phyloP scores from a whole-genome alignment of 345 rosid genomes.

The Gossypium rotundifolium region DNA sequence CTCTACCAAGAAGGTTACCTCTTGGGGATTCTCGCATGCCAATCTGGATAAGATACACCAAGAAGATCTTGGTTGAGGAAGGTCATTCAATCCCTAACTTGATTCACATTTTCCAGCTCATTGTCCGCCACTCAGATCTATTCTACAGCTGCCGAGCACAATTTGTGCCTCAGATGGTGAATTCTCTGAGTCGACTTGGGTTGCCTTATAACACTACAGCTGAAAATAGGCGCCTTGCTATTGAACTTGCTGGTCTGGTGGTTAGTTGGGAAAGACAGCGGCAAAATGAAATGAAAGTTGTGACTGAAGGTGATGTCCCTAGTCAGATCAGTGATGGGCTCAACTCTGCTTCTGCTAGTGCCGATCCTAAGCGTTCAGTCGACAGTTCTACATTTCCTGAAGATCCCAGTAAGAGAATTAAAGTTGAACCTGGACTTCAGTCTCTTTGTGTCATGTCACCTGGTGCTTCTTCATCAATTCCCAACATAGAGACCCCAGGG shows the following conservation, averaged over 20 bases:
- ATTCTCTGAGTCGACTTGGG: conserved; percentile 95
- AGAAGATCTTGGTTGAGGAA: conserved; percentile 96
- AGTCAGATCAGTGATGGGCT: conserved; percentile 53
- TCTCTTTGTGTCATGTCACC: conserved; percentile 90
- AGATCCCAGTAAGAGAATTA: conserved; percentile 78
- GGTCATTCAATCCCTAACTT: conserved; percentile 93
- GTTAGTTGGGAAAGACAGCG: conserved; percentile 98
- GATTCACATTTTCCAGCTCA: conserved; percentile 97
- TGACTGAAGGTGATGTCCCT: conserved; percentile 58
- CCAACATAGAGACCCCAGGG: conserved; percentile 90
- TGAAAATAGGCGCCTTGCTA: conserved; percentile 95
- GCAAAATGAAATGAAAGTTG: conserved; percentile 81
- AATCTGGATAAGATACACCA: conserved; percentile 96
- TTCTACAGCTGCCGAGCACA: conserved; percentile 98
- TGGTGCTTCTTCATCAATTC: conserved; percentile 78
- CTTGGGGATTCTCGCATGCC: conserved; percentile 98
- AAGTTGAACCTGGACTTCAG: conserved; percentile 95
- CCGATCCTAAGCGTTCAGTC: conserved; percentile 66
- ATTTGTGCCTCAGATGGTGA: conserved; percentile 99
- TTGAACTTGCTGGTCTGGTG: conserved; percentile 99
- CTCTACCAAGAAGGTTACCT: conserved; percentile 92
- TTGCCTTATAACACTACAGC: conserved; percentile 89
- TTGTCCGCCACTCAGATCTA: conserved; percentile 96
- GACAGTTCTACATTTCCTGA: conserved; percentile 80
- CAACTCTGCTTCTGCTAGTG: conserved; percentile 38